Percentiles rank a stretch among this genome's conserved stretches.
Evolutionary conservation across 176 grass and related monocot species (phyloP).

Genomic region (Cocos nucifera): DNA sequence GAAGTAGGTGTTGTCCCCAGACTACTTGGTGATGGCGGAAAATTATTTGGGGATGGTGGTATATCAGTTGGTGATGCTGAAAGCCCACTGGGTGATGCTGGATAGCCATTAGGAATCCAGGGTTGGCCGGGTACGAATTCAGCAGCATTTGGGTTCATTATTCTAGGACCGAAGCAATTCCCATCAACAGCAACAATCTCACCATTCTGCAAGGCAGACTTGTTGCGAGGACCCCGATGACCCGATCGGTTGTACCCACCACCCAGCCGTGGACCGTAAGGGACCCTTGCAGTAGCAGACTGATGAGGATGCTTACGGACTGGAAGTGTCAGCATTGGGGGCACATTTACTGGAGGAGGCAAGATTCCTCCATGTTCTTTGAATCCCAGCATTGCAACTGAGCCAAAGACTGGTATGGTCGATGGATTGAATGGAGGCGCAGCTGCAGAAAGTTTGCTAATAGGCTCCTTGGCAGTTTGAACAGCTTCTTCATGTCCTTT

Average conservation of each 20-base stretch:
- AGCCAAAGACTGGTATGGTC: constrained; percentile 72
- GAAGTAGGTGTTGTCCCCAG: constrained; percentile 33
- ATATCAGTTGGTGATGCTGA: constrained; percentile 33
- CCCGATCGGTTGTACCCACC: constrained; percentile 85
- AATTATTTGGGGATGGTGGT: constrained; percentile 29
- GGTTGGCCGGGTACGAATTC: constrained; percentile 83
- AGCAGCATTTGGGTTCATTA: constrained; percentile 85
- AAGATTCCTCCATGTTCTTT: constrained; percentile 89
- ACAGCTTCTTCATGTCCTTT: constrained; percentile 37
- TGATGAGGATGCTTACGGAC: constrained; percentile 89
- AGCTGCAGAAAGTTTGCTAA: constrained; percentile 79
- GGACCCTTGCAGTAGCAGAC: constrained; percentile 89
- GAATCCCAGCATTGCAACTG: constrained; percentile 72
- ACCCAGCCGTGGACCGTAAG: constrained; percentile 87
- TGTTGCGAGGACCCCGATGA: constrained; percentile 62
- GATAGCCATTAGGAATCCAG: constrained; percentile 45
- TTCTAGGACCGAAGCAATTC: constrained; percentile 38
- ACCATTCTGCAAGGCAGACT: constrained; percentile 54
- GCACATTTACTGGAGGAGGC: constrained; percentile 68
- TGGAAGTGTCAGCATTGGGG: constrained; percentile 73
- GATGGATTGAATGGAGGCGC: constrained; percentile 92
- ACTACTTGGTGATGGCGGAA: constrained; percentile 53
- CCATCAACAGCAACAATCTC: constrained; percentile 44
- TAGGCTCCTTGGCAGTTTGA: constrained; percentile 41
- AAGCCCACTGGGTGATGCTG: constrained; percentile 43